These are phyloP conservation scores for Pisolithus orientalis DNA, from an alignment of 768 basidiomycete genomes.

Conservation along the genomic window DNA sequence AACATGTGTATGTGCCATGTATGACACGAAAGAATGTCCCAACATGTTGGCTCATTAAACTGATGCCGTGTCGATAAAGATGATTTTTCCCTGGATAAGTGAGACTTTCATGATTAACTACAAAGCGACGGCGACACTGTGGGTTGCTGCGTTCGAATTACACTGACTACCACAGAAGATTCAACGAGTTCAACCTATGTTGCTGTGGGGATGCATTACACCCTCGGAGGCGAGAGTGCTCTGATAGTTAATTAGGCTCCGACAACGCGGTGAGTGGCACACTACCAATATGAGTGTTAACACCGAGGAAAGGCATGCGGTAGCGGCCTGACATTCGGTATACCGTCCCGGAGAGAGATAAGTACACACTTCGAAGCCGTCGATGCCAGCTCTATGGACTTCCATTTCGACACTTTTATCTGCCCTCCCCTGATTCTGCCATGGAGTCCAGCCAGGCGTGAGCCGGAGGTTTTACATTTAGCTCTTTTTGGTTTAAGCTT, in stretches of 20 bases:
- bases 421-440: conserved; percentile 14
- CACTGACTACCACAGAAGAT: background rate
- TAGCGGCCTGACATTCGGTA: conserved; percentile 14
- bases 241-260: too few relatives aligned
- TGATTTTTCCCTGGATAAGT: conserved; percentile 10
- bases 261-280: too few relatives aligned
- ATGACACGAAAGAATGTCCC: conserved; percentile 8
- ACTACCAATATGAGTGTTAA: background rate
- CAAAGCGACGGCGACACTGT: conserved; percentile 9
- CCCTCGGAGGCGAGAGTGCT: too few relatives aligned
- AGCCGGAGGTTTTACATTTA: conserved; percentile 21
- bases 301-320: conserved; percentile 4
- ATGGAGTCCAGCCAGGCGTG: conserved; percentile 15
- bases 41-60: conserved; percentile 17
- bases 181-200: too few relatives aligned
- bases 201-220: too few relatives aligned
- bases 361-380: conserved; percentile 8
- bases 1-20: conserved; percentile 16
- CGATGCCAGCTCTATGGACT: conserved; percentile 10
- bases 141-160: conserved; percentile 1
- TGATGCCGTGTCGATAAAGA: conserved; percentile 15
- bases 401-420: conserved; percentile 9
- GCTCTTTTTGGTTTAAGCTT: conserved; percentile 31
- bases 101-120: conserved; percentile 22
- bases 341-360: conserved; percentile 17